Evolutionary conservation across 2,329 filamentous ascomycete species (phyloP), one percentile per base, ranked within the genome.

Genomic region (Diplodia scrobiculata): DNA sequence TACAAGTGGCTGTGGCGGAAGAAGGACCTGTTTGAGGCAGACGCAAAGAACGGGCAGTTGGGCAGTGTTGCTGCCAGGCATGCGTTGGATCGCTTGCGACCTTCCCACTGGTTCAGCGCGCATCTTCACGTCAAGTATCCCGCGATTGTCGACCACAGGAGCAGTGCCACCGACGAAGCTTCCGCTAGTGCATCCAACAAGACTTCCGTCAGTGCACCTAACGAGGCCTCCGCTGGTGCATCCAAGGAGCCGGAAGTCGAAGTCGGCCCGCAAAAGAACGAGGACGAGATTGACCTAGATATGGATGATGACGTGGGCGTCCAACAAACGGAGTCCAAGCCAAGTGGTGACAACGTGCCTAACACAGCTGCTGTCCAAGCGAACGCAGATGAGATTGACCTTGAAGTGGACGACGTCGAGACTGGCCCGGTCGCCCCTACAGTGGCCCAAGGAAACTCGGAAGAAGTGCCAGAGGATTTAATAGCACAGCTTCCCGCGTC

Each of bases 91-190:
- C 85, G 91, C 34, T 78, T 99, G 63, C 84, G 92, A 63, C 95
- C 95, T 10, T 84, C 84, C 0, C 89, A 92, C 75, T 99, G 95
- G 95, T 97, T 98, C 70, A 83, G 81, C 45, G 95, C 93, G 2
- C 95, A 99, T 78, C 79, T 98, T 79, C 95, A 99, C 77, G 88
- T 90, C 80, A 96, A 94, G 74, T 98, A 90, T 75, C 79, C 89
- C 0, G 95, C 93, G 0, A 68, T 82, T 0, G 77, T 88, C 55
- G 72, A 83, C 5, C 81, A 87, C 68, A 75, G 77, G 17, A 72
- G 80, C 21, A n/a, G 14, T 72, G 73, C 29, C 50, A 29, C 45
- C 13, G 6, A 17, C 11, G 25, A 51, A 25, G 47, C 52, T 3
- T 34, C 36, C 4, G 32, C 29, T 10, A 36, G 34, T 36, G 34